Conservation (phyloP, 1,284 basidiomycete species). For the Leccinum colubrinum region DNA sequence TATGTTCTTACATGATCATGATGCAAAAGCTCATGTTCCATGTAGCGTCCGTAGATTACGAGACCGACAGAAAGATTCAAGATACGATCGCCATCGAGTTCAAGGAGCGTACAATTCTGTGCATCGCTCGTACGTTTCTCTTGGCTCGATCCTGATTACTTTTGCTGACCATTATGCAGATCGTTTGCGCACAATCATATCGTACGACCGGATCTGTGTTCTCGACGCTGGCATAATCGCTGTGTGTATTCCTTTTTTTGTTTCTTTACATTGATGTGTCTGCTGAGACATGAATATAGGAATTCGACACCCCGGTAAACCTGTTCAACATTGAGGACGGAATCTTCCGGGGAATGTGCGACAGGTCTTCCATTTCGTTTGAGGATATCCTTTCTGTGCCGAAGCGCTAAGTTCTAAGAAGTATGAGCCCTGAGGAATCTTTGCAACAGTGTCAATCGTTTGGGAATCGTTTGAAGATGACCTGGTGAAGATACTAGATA, state of each 20-base stretch:
- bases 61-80: conserved; percentile 85
- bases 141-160: background rate
- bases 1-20: conserved; percentile 35
- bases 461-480: too few species aligned
- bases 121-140: conserved; percentile 65
- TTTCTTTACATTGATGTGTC: background rate
- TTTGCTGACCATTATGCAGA: conserved; percentile 38
- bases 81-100: conserved; percentile 86
- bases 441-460: too few species aligned
- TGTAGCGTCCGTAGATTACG: conserved; percentile 73
- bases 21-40: conserved; percentile 1
- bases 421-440: conserved; percentile 11
- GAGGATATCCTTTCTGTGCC: conserved; percentile 51
- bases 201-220: conserved; percentile 75
- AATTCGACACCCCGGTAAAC: conserved; percentile 71
- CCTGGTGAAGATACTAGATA: too few species aligned
- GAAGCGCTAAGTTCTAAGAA: background rate
- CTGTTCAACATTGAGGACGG: conserved; percentile 56
- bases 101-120: conserved; percentile 74
- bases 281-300: conserved; percentile 23
- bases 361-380: conserved; percentile 62
- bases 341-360: conserved; percentile 75
- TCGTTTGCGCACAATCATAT: conserved; percentile 72
- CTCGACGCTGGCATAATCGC: conserved; percentile 69
- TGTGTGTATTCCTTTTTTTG: conserved; percentile 29